phyloP scores from a whole-genome alignment of 2,329 filamentous ascomycete genomes.

The Daldinia sp. region DNA sequence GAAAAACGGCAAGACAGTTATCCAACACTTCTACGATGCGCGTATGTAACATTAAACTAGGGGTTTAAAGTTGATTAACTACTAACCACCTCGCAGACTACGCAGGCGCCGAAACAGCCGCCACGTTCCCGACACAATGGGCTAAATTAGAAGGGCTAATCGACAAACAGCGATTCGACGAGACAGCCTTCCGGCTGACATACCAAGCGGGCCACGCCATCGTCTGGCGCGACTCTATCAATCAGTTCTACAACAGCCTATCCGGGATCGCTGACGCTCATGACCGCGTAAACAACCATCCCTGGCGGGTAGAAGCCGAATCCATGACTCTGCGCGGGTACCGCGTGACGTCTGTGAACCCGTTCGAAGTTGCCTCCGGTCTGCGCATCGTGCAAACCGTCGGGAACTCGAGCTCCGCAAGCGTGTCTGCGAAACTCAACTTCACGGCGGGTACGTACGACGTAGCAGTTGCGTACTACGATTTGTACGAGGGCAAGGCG shows the following conservation, averaged over 20 bases:
- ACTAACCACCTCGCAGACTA: constrained; percentile 49
- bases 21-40: constrained; percentile 66
- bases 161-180: constrained; percentile 69
- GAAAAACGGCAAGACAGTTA: constrained; percentile 71
- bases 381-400: constrained; percentile 66
- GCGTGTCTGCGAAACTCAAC: constrained; percentile 59
- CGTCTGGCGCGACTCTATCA: constrained; percentile 77
- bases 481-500: constrained; percentile 69
- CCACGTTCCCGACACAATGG: constrained; percentile 69
- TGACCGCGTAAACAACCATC: constrained; percentile 69
- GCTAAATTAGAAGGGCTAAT: constrained; percentile 65
- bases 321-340: constrained; percentile 72
- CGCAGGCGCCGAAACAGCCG: constrained; percentile 69
- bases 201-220: constrained; percentile 78
- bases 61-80: not conserved
- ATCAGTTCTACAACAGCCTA: constrained; percentile 71
- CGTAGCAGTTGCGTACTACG: constrained; percentile 75
- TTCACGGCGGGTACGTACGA: constrained; percentile 69
- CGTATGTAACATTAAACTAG: constrained; percentile 40
- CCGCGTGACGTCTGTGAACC: constrained; percentile 63
- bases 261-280: constrained; percentile 69
- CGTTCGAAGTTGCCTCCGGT: constrained; percentile 71
- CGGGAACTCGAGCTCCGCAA: constrained; percentile 64
- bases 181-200: constrained; percentile 68
- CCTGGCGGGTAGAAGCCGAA: constrained; percentile 77